These are phyloP conservation scores for Claviceps capensis DNA, from an alignment of 2,329 filamentous ascomycete species.

Conservation along the genomic window DNA sequence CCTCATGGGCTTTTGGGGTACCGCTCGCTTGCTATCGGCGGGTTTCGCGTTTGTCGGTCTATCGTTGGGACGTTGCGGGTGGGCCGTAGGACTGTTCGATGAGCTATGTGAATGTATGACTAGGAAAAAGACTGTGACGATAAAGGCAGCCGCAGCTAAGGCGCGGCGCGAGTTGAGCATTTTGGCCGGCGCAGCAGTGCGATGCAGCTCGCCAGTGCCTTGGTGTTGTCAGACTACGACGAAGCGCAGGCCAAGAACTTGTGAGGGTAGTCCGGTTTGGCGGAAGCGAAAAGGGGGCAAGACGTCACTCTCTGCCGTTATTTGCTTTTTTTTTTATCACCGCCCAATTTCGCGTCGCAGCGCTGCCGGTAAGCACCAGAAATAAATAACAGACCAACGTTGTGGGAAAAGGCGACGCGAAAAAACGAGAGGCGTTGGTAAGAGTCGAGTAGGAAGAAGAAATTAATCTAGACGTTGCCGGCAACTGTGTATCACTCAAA, in stretches of 20 bases:
- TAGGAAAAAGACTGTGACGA: constrained; percentile 56
- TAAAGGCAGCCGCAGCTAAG: constrained; percentile 53
- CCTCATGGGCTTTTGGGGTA: constrained; percentile 38
- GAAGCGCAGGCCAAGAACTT: background rate
- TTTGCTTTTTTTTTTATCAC: background rate
- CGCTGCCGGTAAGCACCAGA: background rate
- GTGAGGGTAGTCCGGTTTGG: background rate
- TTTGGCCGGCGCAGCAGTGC: constrained; percentile 7
- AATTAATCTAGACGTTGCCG: no score
- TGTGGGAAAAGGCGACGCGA: background rate
- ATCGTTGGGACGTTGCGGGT: constrained; percentile 10
- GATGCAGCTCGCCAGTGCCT: background rate
- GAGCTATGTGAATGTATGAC: constrained; percentile 45
- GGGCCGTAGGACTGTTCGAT: background rate
- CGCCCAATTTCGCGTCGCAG: background rate
- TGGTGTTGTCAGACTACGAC: background rate
- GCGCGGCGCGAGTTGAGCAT: constrained; percentile 76
- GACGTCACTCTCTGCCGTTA: background rate
- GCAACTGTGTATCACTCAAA: background rate
- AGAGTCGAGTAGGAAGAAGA: background rate
- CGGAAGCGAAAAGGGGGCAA: background rate
- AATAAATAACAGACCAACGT: background rate
- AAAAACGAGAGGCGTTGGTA: background rate
- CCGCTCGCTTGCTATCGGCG: constrained; percentile 3
- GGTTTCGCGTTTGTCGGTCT: constrained; percentile 9